Evolutionary conservation across 179 eudicot genomes (phyloP), one percentile per base, ranked within the genome.

Genomic region (Corrigiola litoralis): DNA sequence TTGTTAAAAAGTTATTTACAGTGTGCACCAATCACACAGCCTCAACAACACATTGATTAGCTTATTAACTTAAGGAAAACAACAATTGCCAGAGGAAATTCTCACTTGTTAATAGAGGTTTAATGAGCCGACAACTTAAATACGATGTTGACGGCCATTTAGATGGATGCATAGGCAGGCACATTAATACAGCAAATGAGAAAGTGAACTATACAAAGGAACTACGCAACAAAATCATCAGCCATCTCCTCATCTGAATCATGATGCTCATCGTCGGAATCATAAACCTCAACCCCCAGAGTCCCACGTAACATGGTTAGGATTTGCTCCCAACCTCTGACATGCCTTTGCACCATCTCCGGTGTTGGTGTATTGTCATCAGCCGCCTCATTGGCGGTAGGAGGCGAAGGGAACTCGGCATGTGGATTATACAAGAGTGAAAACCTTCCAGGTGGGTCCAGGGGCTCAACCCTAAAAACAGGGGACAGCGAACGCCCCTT

Each of bases 401-500:
- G 66, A 16, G 72, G 55, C 16, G 67, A 42, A 36, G 45, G 59
- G 53, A 58, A 75, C 60, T 64, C 58, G 11, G 75, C 75, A 23
- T 75, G 71, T 2, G 87, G 82, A 53, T 72, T 64, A 71, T 77
- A 83, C 75, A 57, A 61, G 54, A 91, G 74, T 31, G 51, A 25
- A 53, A 83, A 79, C 49, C 62, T 79, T 69, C 87, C 89, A 17
- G 79, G 59, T 28, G 86, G 85, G 38, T 83, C 85, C 0, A 78
- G 46, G 20, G 71, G 58, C 44, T 84, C 81, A 23, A 79, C 55
- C 48, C 74, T 71, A 33, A 92, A 85, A 54, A 82, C 81, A 24
- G 98, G 98, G 32, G 50, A 81, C 20, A 89, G 54, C 12, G 89
- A 68, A 20, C 79, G 77, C 6, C 96, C 98, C 46, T 69, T 1